Base-by-base conservation (phyloP, 768 basidiomycete species). In the Leccinum variicolor region DNA sequence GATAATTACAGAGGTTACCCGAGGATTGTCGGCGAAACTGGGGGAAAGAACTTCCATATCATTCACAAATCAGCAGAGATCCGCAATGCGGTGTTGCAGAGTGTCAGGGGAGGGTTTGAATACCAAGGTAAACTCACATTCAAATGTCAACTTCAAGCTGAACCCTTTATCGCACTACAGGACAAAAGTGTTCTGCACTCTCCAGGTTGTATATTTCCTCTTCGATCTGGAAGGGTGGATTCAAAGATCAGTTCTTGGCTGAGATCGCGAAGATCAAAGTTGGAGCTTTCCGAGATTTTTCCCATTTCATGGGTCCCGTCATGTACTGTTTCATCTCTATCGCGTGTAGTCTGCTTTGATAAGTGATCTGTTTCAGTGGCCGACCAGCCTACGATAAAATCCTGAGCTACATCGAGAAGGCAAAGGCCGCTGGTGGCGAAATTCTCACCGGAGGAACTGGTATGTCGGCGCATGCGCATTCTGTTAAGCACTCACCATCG, bases 41-140 rank as follows among this genome's bases (percentile, higher is more conserved):
- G 93, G 28, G 96, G 97, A 56, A 99, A 98, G 82, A 99, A 99
- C 80, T 98, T 95, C 81, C 97, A 98, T 75, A 62, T 99, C 48
- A 78, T 98, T 50, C 97, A 98, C 74, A 78, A 82, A 54, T 87
- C 86, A 14, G 96, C 95, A 36, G 91, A 97, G 65, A 75, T 97
- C 53, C 79, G 78, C 70, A 95, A 94, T 63, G 92, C 95, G n/a
- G 97, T 92, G 51, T 63, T 90, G 49, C 96, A 98, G 76, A 84
- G 80, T 52, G 82, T 98, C 59, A 82, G 97, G 55, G 90, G 81
- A 17, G 94, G 89, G 1, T 98, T 96, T 73, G 97, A 99, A 74
- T 99, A 98, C 73, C 93, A 94, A 78, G 94, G 92, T 84, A 61
- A 73, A 63, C 29, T 26, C 36, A 46, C 10, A 26, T 23, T 52